Evolutionary conservation across 2,329 filamentous ascomycete species (phyloP).

Genomic region (Colletotrichum salicis): DNA sequence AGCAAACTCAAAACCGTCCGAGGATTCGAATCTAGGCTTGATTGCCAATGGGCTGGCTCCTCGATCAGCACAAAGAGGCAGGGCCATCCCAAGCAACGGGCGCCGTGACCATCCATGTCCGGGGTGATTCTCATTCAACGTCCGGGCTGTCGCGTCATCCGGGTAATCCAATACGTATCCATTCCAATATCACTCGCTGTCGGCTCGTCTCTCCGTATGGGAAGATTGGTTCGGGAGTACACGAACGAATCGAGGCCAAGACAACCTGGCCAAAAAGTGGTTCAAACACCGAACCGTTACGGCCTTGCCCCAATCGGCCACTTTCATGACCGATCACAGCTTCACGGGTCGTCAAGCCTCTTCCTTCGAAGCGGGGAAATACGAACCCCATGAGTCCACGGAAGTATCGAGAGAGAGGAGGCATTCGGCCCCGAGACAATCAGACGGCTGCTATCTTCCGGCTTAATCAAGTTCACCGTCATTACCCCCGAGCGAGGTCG

Average conservation of each 20-base stretch:
- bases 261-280: conserved; percentile 11
- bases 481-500: background rate
- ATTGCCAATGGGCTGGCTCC: background rate
- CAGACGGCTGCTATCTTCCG: background rate
- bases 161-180: background rate
- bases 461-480: background rate
- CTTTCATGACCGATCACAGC: conserved; percentile 3
- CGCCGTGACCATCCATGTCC: background rate
- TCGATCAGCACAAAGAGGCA: background rate
- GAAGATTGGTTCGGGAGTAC: background rate
- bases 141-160: background rate
- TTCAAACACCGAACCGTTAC: conserved; percentile 18
- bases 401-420: background rate
- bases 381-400: background rate
- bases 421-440: background rate
- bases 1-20: background rate
- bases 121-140: background rate
- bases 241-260: conserved; percentile 1
- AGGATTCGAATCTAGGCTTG: background rate
- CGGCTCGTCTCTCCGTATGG: background rate
- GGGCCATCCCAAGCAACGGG: conserved; percentile 1
- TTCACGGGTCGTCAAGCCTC: conserved; percentile 4
- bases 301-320: background rate
- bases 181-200: conserved; percentile 2
- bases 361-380: conserved; percentile 10